Percentiles rank a stretch among this genome's conserved stretches.
phyloP scores from a whole-genome alignment of 805 yeast genomes.

The Starmera dryadoides region DNA sequence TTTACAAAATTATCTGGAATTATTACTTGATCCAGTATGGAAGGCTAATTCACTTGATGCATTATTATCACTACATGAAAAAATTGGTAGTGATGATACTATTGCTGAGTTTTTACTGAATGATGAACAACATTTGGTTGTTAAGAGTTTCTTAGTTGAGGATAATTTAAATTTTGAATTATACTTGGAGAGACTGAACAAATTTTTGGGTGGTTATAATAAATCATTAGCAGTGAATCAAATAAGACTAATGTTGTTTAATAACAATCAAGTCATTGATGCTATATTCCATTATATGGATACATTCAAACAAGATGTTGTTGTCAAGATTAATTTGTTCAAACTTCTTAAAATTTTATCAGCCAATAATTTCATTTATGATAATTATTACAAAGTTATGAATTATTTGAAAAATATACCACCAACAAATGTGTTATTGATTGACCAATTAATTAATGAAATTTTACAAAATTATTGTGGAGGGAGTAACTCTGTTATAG shows the following conservation, averaged over 20 bases:
- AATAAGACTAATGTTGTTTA: slow-evolving; percentile 13
- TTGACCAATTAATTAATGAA: slow-evolving; percentile 17
- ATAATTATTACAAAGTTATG: slow-evolving; percentile 8
- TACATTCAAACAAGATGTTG: slow-evolving; percentile 6
- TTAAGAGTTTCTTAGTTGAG: slow-evolving; percentile 32
- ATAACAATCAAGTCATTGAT: slow-evolving; percentile 6
- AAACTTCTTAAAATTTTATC: slow-evolving; percentile 13
- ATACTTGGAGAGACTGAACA: slow-evolving; percentile 32
- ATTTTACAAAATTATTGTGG: slow-evolving; percentile 6
- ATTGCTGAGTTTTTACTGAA: slow-evolving; percentile 16
- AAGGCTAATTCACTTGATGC: slow-evolving; percentile 43
- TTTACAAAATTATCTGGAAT: slow-evolving; percentile 25
- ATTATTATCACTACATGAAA: slow-evolving; percentile 27
- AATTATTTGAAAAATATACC: slow-evolving; percentile 2
- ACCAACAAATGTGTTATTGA: slow-evolving; percentile 9
- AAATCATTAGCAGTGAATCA: slow-evolving; percentile 13
- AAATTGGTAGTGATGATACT: slow-evolving; percentile 25
- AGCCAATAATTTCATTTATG: slow-evolving; percentile 5
- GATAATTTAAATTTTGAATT: slow-evolving; percentile 36
- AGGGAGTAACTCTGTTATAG: too few species aligned
- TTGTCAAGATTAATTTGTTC: slow-evolving; percentile 14
- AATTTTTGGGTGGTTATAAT: slow-evolving; percentile 16
- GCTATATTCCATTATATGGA: slow-evolving; percentile 8
- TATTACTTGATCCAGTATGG: slow-evolving; percentile 43
- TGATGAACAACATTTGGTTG: slow-evolving; percentile 25